These are phyloP conservation scores for Theobroma grandiflorum DNA, from an alignment of 441 rosid species.

Conservation along the genomic window DNA sequence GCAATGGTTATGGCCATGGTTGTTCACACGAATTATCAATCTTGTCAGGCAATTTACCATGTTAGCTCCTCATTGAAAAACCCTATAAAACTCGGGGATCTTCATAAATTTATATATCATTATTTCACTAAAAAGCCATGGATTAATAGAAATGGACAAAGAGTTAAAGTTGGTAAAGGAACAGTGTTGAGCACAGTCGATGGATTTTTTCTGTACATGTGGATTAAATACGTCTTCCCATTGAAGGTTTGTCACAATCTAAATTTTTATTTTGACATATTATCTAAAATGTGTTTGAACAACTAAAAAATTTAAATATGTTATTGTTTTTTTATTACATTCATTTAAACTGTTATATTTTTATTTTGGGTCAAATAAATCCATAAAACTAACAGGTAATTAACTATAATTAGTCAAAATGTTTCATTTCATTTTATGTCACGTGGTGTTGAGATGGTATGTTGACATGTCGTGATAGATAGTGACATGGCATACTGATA, in stretches of 20 bases:
- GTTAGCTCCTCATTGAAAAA: slow-evolving; percentile 36
- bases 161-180: slow-evolving; percentile 25
- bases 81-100: slow-evolving; percentile 33
- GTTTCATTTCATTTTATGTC: too few species aligned
- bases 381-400: too few species aligned
- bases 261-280: too few species aligned
- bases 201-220: slow-evolving; percentile 29
- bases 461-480: too few species aligned
- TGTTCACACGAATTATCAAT: slow-evolving; percentile 5
- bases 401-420: too few species aligned
- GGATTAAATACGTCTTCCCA: not conserved
- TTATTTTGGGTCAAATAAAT: too few species aligned
- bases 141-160: slow-evolving; percentile 43
- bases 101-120: slow-evolving; percentile 26
- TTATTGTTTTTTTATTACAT: too few species aligned
- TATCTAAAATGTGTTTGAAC: too few species aligned
- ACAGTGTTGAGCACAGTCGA: slow-evolving; percentile 39
- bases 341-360: too few species aligned
- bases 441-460: too few species aligned
- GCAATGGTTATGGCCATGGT: slow-evolving; percentile 22
- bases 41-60: slow-evolving; percentile 19
- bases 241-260: not conserved
- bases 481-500: too few species aligned
- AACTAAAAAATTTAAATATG: too few species aligned
- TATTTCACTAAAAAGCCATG: slow-evolving; percentile 51